Evolutionary conservation across 2,329 filamentous ascomycete species (phyloP), one percentile per base, ranked within the genome.

Genomic region (Thermoascus crustaceus): DNA sequence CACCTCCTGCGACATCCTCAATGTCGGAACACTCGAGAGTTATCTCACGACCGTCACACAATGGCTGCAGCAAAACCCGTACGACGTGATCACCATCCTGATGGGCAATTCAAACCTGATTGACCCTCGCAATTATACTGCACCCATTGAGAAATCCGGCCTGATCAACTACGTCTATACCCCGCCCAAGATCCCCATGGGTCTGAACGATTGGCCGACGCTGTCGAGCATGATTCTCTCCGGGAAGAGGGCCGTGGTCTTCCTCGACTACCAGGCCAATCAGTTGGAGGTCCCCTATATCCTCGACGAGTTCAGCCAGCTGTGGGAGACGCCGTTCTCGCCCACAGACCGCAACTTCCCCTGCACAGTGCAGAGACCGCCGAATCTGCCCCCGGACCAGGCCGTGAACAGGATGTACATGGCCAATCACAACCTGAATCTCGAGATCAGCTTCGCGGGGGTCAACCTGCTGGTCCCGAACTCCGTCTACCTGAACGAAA

Each of bases 261-360:
- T 91, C 62, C 73, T 93, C 64, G 86, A 93, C 63, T 93, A 93
- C 66, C 69, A 80, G 45, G 84, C 86, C 45, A 79, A 94, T 57
- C 83, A 93, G 61, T 75, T 70, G 1, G 69, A 72, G 13, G 80
- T 85, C 11, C 86, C 88, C 0, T 95, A 85, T 76, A 73, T 94
- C 26, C 69, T 94, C 25, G 85, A 94, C 57, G 73, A 95, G 60
- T 95, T 94, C 65, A 75, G 75, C 4, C 83, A 94, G 53, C 74
- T 93, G 64, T 94, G 85, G 84, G 85, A 95, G 64, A 89, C 87
- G 1, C 84, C 85, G 0, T 95, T 94, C 55, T 84, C 86, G 35
- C 86, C 76, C 0, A 75, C 71, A 0, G 61, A 80, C 49, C 63
- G 77, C 3, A 57, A 59, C 1, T 94, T 94, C 56, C 86, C 87